Percentiles rank a stretch among this genome's conserved stretches.
Conservation (phyloP, 805 yeast genomes). For the Kodamaea fukazawae region DNA sequence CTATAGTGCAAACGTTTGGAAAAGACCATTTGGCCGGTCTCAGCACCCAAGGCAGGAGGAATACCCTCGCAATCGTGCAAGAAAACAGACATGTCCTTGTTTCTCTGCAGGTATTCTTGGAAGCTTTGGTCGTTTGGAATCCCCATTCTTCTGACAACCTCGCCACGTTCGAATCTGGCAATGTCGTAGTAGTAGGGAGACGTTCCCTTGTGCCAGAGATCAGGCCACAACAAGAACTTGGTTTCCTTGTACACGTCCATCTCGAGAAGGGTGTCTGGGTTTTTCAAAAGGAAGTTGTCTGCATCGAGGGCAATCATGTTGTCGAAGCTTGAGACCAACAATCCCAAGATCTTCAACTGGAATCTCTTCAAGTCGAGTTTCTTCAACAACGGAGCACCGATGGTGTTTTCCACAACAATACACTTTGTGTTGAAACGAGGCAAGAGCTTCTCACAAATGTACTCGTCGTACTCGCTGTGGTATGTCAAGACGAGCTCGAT, state of each 20-base stretch:
- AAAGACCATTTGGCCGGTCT: conserved; percentile 39
- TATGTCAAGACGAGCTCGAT: conserved; percentile 37
- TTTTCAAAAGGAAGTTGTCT: conserved; percentile 35
- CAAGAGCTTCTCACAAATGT: conserved; percentile 31
- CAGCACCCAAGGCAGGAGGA: conserved; percentile 38
- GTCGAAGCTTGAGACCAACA: conserved; percentile 36
- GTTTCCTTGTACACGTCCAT: conserved; percentile 30
- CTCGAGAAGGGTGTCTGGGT: conserved; percentile 35
- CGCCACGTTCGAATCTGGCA: conserved; percentile 27
- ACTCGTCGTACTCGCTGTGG: conserved; percentile 29
- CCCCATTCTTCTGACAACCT: conserved; percentile 24
- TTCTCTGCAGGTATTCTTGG: conserved; percentile 9
- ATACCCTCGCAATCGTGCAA: conserved; percentile 31
- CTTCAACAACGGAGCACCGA: conserved; percentile 37
- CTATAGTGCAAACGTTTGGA: conserved; percentile 30
- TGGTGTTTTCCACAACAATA: conserved; percentile 38
- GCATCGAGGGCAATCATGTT: conserved; percentile 38
- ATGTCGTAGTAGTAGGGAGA: conserved; percentile 37
- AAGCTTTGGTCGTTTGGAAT: conserved; percentile 21
- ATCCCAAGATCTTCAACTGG: conserved; percentile 37
- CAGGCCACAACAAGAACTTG: conserved; percentile 40
- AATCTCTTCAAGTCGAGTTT: conserved; percentile 24
- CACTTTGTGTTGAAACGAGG: conserved; percentile 35
- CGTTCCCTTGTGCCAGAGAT: conserved; percentile 41
- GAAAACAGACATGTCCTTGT: conserved; percentile 13